Base-by-base conservation (phyloP, 805 yeast species). In the Metschnikowia orientalis region DNA sequence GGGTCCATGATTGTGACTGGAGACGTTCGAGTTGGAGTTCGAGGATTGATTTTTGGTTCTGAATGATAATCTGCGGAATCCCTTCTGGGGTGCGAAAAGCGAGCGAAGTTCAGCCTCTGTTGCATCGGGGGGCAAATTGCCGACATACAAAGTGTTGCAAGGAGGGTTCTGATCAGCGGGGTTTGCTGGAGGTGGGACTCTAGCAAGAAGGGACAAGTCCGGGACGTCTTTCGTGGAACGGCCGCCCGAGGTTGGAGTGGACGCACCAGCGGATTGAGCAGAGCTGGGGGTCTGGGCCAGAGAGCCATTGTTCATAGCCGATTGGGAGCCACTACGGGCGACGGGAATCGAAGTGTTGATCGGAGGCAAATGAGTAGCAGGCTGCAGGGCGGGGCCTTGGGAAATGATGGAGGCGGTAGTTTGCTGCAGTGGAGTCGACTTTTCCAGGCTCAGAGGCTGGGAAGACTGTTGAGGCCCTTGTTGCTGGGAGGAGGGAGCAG, bases 141-240 rank as follows among this genome's bases (percentile, higher is more conserved):
- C 98, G 29, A 92, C 98, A 51, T 92, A 92, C 36, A 92, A 67
- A 0, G 98, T 92, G 57, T 92, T 92, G 63, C 98, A 92, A 6
- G 98, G 98, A 3, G 98, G 97, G 54, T 92, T 92, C 61, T 92
- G 98, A 59, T 92, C 98, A 2, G 98, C 97, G 5, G 98, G 98
- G 52, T 90, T 90, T 1, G 95, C 95, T 5, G 94, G 95, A 4
- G 90, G 88, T 9, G 92, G 94, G 18, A 84, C 88, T 44, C 87
- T 63, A 0, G 90, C 88, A 29, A 84, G 60, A 28, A 83, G 62
- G 0, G 88, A 79, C 42, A 83, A 65, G 53, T 83, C 92, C 0
- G 79, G 79, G 9, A 63, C 73, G 66, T 61, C 66, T 34, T 61
- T 60, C 12, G 52, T 38, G 14, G 38, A 25, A 13, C 51, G 37